A percentile compares a stretch with the other conserved stretches of the same genome.
Conservation (phyloP, 129 eudicot genomes). For the Arctium lappa region DNA sequence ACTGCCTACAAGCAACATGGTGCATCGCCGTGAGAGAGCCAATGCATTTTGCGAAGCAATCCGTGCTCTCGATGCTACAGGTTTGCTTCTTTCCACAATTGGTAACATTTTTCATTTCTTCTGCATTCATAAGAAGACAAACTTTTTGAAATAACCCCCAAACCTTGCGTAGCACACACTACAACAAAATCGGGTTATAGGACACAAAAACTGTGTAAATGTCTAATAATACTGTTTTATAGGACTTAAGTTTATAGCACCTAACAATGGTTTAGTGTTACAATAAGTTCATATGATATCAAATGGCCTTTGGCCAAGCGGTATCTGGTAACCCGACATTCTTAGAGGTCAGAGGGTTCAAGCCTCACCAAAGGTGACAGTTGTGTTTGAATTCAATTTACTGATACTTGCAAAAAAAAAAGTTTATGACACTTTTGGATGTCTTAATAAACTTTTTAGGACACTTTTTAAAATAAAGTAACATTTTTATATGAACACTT, state of each 20-base stretch:
- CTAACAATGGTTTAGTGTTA: background rate
- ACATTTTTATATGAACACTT: background rate
- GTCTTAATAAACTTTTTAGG: background rate
- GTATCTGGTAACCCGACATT: background rate
- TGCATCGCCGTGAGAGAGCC: conserved; percentile 84
- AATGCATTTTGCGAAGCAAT: conserved; percentile 89
- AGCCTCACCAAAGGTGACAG: background rate
- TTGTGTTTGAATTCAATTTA: background rate
- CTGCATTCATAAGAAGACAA: background rate
- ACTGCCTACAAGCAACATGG: conserved; percentile 62
- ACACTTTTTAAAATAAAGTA: background rate
- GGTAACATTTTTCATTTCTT: background rate
- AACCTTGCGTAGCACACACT: background rate
- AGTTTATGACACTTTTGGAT: too few relatives aligned
- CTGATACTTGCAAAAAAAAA: background rate
- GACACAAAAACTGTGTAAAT: background rate
- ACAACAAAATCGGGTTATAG: background rate
- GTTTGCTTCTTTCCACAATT: conserved; percentile 29
- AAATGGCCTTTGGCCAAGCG: too few relatives aligned
- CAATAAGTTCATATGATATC: background rate
- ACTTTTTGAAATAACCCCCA: background rate
- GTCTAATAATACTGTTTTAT: background rate
- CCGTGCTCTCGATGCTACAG: conserved; percentile 98
- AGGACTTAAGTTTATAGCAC: background rate
- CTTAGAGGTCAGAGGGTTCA: background rate